Percentiles rank a stretch among this genome's conserved stretches.
Evolutionary conservation across 805 yeast genomes (phyloP).

Genomic region (Lipomyces kockii): DNA sequence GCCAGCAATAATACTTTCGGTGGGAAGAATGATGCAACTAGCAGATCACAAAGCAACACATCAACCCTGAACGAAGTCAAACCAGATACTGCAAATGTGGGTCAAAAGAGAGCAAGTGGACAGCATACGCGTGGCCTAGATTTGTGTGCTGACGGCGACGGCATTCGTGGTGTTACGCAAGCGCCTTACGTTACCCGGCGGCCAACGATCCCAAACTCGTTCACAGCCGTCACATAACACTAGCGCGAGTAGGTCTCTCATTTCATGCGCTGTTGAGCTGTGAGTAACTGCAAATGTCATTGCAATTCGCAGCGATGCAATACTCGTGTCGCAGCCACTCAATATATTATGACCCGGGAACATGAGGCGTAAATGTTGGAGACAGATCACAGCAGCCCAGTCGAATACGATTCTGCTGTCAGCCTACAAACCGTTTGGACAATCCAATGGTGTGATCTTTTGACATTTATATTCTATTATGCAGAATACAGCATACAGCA

Average conservation of each 20-base stretch:
- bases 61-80: neutral
- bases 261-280: too few species aligned
- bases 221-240: too few species aligned
- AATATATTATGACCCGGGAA: too few species aligned
- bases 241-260: neutral
- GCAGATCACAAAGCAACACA: neutral
- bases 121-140: neutral
- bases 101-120: neutral
- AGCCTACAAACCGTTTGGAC: too few species aligned
- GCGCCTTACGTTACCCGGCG: slow-evolving; percentile 5
- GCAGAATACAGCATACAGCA: neutral
- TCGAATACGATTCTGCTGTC: neutral
- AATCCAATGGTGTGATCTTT: neutral
- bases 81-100: neutral
- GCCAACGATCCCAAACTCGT: neutral
- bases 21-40: neutral
- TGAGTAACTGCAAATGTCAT: too few species aligned
- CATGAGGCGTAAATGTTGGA: too few species aligned
- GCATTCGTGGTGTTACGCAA: neutral
- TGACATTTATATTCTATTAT: too few species aligned
- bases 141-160: neutral
- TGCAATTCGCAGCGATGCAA: too few species aligned
- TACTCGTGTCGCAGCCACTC: neutral
- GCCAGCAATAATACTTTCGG: neutral
- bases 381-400: neutral